Evolutionary conservation across 2,329 filamentous ascomycete genomes (phyloP).

Genomic region (Scedosporium dehoogii): DNA sequence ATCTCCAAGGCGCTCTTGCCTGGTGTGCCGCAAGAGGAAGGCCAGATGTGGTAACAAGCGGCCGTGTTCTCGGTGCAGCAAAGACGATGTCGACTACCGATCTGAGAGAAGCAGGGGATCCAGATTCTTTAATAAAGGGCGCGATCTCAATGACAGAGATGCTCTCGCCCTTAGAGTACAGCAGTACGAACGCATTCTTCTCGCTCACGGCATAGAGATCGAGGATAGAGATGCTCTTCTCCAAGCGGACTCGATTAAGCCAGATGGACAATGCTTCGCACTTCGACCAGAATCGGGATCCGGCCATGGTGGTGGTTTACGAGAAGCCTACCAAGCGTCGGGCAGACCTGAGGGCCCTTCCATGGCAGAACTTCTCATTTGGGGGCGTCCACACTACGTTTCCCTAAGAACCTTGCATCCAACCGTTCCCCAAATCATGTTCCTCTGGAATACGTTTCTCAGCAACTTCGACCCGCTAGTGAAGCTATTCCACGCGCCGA

Average conservation of each 20-base stretch:
- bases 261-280: background rate
- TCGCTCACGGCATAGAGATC: background rate
- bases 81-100: background rate
- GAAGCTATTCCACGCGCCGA: constrained; percentile 5
- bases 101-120: background rate
- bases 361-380: constrained; percentile 3
- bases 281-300: background rate
- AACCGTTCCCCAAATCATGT: constrained; percentile 1
- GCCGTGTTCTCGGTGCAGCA: background rate
- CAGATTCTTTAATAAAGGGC: background rate
- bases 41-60: background rate
- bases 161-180: background rate
- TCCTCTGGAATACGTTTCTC: constrained; percentile 3
- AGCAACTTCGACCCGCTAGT: constrained; percentile 5
- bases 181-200: constrained; percentile 3
- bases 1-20: background rate
- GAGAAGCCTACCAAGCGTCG: background rate
- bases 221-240: background rate
- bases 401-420: background rate
- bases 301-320: background rate
- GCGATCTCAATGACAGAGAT: background rate
- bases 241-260: background rate
- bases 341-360: background rate
- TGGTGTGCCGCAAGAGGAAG: background rate
- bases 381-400: constrained; percentile 4